Evolutionary conservation across 805 yeast species (phyloP), one percentile per base, ranked within the genome.

Genomic region (Yamadazyma scolyti): DNA sequence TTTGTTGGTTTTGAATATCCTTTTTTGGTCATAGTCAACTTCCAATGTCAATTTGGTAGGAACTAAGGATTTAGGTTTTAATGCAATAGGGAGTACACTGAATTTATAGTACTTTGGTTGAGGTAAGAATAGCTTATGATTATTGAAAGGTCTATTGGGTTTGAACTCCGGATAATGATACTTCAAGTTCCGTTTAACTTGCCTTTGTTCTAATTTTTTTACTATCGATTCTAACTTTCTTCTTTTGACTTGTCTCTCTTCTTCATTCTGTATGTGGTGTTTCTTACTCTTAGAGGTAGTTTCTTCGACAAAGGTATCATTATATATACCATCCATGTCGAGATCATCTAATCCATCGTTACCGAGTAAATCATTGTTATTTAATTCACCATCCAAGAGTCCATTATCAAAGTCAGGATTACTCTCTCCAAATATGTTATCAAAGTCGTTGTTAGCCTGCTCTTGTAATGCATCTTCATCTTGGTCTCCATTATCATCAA

Each of bases 101-200:
- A 71, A 77, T 19, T 61, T 58, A 42, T 73, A 74, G 34, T 67
- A 67, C 11, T 62, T 57, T 1, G 89, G 83, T 8, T 70, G 54
- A 1, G 90, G 82, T 17, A 75, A 71, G 44, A 82, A 82, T 27
- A 84, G 57, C 6, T 72, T 54, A 52, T 82, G 85, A 73, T 81
- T 75, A 43, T 77, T 75, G 44, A 82, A 62, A 1, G 79, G 71
- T 26, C 71, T 62, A 16, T 75, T 69, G 14, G 62, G 64, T 33
- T 68, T 62, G 54, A 79, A 86, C 1, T 71, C 62, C 0, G 95
- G 95, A 48, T 71, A 84, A 46, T 76, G 75, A 20, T 62, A 58
- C 23, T 61, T 54, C 18, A 79, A 52, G 40, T 53, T 54, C 11
- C 52, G 39, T 26, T 48, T 45, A 18, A 39, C 34, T 18, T 53